phyloP scores from a whole-genome alignment of 192 early-diverging fungal genomes.

The Entophlyctis helioformis region DNA sequence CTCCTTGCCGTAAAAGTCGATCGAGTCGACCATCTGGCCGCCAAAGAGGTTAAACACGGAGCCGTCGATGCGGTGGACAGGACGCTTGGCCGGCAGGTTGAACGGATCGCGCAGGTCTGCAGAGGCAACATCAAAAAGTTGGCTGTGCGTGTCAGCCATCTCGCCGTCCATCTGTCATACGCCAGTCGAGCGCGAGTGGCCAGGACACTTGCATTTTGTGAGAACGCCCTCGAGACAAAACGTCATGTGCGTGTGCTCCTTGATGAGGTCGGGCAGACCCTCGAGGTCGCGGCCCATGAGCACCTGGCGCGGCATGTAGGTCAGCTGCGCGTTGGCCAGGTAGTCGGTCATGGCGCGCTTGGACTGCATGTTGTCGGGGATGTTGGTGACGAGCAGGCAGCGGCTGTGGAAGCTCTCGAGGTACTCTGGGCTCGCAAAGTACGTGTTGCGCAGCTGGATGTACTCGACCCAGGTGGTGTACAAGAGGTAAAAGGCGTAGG shows the following conservation, averaged over 20 bases:
- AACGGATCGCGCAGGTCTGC: constrained; percentile 19
- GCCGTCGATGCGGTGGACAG: constrained; percentile 14
- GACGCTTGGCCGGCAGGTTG: constrained; percentile 17
- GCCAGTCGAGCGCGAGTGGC: constrained; percentile 20
- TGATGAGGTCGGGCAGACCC: constrained; percentile 6
- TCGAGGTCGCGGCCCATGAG: constrained; percentile 7
- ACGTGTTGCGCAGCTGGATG: constrained; percentile 10
- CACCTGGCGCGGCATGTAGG: background rate
- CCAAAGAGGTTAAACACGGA: constrained; percentile 5
- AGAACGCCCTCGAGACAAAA: too few relatives aligned
- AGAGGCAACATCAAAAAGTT: background rate
- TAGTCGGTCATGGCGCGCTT: constrained; percentile 7
- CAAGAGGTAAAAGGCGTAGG: constrained; percentile 4
- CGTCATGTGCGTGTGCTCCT: constrained; percentile 2
- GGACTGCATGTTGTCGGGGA: constrained; percentile 17
- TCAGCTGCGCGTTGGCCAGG: constrained; percentile 8
- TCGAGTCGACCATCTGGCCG: constrained; percentile 27
- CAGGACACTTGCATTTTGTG: background rate
- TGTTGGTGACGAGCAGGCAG: constrained; percentile 24
- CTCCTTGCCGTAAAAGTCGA: constrained; percentile 9
- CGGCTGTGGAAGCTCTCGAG: constrained; percentile 12
- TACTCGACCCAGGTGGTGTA: constrained; percentile 21
- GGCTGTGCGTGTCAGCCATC: constrained; percentile 17
- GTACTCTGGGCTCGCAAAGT: constrained; percentile 11
- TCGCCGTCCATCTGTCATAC: constrained; percentile 16